These are phyloP conservation scores for Fusarium longipes DNA, from an alignment of 2,329 filamentous ascomycete genomes.

Conservation along the genomic window DNA sequence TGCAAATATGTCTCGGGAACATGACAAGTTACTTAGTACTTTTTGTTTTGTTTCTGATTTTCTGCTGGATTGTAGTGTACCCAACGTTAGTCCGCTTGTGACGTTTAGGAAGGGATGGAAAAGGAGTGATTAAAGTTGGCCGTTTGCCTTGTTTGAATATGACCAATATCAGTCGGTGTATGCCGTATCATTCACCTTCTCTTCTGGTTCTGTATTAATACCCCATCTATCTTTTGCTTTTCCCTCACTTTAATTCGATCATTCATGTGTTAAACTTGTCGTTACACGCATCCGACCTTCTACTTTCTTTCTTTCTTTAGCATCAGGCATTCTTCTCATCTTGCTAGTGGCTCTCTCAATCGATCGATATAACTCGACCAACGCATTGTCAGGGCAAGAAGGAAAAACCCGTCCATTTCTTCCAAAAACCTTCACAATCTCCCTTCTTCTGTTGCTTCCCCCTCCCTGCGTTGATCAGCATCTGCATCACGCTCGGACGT, in stretches of 20 bases:
- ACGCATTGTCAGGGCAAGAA: background rate
- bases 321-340: background rate
- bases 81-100: background rate
- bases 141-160: background rate
- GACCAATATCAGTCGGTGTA: slow-evolving; percentile 3
- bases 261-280: background rate
- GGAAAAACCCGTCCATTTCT: background rate
- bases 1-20: slow-evolving; percentile 21
- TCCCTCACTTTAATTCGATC: background rate
- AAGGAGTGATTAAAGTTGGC: slow-evolving; percentile 27
- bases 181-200: slow-evolving; percentile 6
- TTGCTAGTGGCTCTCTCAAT: slow-evolving; percentile 3
- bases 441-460: background rate
- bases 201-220: slow-evolving; percentile 12
- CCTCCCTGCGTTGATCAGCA: background rate
- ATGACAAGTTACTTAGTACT: background rate
- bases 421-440: background rate
- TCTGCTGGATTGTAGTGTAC: background rate
- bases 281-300: background rate
- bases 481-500: slow-evolving; percentile 9
- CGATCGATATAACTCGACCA: slow-evolving; percentile 1
- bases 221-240: background rate
- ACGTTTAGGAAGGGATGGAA: background rate
- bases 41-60: background rate
- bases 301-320: background rate